Percentiles rank a stretch among this genome's conserved stretches.
These are phyloP conservation scores for Viola odorata DNA, from an alignment of 345 rosid species.

Conservation along the genomic window DNA sequence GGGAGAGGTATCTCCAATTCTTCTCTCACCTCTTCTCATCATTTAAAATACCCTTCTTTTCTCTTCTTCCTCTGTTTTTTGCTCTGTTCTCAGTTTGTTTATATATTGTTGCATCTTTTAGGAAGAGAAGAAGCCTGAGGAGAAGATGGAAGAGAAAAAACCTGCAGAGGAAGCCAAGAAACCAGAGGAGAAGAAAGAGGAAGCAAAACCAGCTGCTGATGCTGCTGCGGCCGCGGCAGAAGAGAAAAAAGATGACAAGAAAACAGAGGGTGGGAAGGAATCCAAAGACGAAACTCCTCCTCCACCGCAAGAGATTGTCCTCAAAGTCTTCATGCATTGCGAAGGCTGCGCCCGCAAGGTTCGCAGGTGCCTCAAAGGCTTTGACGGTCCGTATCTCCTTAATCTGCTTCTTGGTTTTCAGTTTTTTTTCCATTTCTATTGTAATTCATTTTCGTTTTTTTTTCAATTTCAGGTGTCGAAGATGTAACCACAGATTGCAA, in stretches of 20 bases:
- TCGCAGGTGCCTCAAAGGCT: conserved; percentile 66
- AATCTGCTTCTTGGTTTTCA: background rate
- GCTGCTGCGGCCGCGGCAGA: conserved; percentile 29
- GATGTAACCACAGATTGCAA: conserved; percentile 79
- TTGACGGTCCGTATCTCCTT: conserved; percentile 46
- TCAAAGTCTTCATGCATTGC: conserved; percentile 91
- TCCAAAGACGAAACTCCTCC: conserved; percentile 39
- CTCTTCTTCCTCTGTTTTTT: background rate
- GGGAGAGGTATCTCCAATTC: conserved; percentile 49
- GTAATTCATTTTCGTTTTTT: background rate
- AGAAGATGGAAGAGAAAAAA: conserved; percentile 29
- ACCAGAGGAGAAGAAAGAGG: conserved; percentile 15
- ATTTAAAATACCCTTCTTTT: background rate
- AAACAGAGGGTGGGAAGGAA: conserved; percentile 27
- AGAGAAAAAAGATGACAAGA: conserved; percentile 39
- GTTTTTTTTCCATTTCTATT: background rate
- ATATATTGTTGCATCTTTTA: conserved; percentile 14
- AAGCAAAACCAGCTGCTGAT: conserved; percentile 16
- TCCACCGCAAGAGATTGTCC: conserved; percentile 66
- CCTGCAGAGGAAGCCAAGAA: conserved; percentile 33
- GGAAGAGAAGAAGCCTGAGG: conserved; percentile 53
- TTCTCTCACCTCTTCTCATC: background rate
- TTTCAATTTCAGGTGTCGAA: conserved; percentile 57
- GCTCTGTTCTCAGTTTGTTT: too few relatives aligned
- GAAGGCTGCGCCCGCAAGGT: conserved; percentile 96